Conservation (phyloP, 768 basidiomycete species). For the Lyophyllum semitale region DNA sequence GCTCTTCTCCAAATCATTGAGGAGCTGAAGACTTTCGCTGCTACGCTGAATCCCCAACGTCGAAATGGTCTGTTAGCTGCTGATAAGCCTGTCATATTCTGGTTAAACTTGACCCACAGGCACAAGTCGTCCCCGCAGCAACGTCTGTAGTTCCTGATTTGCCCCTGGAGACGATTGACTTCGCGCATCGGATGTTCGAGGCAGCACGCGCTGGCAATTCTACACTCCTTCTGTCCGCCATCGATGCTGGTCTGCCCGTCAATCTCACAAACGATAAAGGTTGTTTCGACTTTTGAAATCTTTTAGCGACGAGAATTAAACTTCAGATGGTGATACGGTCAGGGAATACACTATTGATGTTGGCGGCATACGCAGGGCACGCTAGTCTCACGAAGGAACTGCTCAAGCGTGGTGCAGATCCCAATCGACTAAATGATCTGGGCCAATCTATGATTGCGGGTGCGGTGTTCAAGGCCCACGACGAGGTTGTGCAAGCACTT, state of each 20-base stretch:
- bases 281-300: constrained; percentile 20
- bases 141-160: constrained; percentile 26
- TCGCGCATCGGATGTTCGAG: constrained; percentile 74
- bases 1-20: background rate
- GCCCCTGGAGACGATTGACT: constrained; percentile 47
- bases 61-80: constrained; percentile 8
- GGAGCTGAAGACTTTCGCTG: background rate
- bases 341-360: constrained; percentile 83
- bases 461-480: constrained; percentile 74
- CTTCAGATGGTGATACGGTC: background rate
- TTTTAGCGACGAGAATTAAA: constrained; percentile 2
- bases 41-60: background rate
- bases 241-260: constrained; percentile 68
- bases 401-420: constrained; percentile 59
- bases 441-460: constrained; percentile 77
- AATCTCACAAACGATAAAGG: constrained; percentile 78
- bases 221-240: constrained; percentile 53
- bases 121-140: background rate
- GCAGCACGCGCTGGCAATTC: constrained; percentile 65
- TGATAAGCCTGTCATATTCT: background rate
- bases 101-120: background rate
- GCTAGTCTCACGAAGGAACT: constrained; percentile 52
- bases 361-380: constrained; percentile 75
- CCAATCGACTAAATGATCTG: constrained; percentile 69
- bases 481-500: constrained; percentile 62